Conservation (phyloP, 2,329 filamentous ascomycete genomes). For the Neopestalotiopsis sp. region DNA sequence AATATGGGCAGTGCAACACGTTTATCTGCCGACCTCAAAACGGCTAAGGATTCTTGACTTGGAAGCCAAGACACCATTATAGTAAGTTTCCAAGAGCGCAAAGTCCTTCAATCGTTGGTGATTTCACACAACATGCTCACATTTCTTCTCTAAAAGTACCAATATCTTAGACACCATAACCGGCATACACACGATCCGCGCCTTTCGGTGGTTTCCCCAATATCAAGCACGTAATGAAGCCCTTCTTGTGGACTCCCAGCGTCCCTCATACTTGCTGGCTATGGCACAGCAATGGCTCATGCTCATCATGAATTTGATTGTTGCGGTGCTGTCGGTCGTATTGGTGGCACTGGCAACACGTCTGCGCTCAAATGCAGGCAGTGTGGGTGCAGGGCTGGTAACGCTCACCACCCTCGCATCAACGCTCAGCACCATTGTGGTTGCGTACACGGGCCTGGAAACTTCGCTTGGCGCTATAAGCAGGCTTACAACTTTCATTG, state of each 20-base stretch:
- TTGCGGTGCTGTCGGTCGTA: constrained; percentile 33
- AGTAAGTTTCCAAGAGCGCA: constrained; percentile 40
- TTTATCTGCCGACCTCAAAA: constrained; percentile 65
- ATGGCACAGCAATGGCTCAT: constrained; percentile 41
- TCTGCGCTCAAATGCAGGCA: constrained; percentile 35
- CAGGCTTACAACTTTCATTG: constrained; percentile 30
- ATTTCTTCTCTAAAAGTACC: constrained; percentile 32
- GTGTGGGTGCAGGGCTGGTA: constrained; percentile 29
- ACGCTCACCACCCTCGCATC: constrained; percentile 27
- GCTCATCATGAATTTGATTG: constrained; percentile 38
- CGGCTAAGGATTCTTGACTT: constrained; percentile 67
- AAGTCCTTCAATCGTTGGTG: neutral
- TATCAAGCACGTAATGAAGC: constrained; percentile 49
- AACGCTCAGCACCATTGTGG: constrained; percentile 27
- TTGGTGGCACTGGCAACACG: constrained; percentile 35
- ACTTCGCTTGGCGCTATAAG: constrained; percentile 32
- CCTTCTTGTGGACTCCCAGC: constrained; percentile 56
- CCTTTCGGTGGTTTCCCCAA: constrained; percentile 58
- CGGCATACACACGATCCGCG: constrained; percentile 61
- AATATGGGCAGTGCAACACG: constrained; percentile 58
- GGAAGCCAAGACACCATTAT: constrained; percentile 65
- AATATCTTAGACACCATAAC: constrained; percentile 63
- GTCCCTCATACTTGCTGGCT: constrained; percentile 40
- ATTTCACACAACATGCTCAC: neutral
- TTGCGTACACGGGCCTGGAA: constrained; percentile 32